Evolutionary conservation across 768 basidiomycete species (phyloP).

Genomic region (Rhizopogon sp.): DNA sequence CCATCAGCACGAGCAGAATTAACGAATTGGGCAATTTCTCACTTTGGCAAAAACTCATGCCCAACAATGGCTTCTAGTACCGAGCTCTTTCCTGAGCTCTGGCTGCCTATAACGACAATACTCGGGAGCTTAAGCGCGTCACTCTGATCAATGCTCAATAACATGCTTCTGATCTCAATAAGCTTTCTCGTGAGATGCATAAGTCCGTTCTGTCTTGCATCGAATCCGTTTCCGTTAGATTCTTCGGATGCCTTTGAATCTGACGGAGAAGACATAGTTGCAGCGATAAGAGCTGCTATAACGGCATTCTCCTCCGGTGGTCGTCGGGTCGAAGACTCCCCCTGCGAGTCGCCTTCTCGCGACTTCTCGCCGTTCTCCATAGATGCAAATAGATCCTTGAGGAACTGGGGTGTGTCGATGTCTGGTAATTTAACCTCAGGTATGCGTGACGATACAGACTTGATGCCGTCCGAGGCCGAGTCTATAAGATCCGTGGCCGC

Average conservation of each 20-base stretch:
- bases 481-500: slow-evolving; percentile 67
- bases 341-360: slow-evolving; percentile 25
- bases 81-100: slow-evolving; percentile 97
- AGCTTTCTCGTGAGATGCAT: slow-evolving; percentile 93
- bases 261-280: slow-evolving; percentile 73
- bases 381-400: slow-evolving; percentile 56
- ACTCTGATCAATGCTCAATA: slow-evolving; percentile 95
- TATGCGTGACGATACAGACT: slow-evolving; percentile 52
- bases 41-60: slow-evolving; percentile 98
- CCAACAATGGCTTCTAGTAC: slow-evolving; percentile 97
- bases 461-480: slow-evolving; percentile 66
- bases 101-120: slow-evolving; percentile 97
- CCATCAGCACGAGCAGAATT: background rate
- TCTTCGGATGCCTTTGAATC: slow-evolving; percentile 40
- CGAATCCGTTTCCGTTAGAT: slow-evolving; percentile 30
- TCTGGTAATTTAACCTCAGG: slow-evolving; percentile 55
- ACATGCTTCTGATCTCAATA: slow-evolving; percentile 91
- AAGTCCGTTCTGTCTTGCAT: slow-evolving; percentile 70
- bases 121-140: slow-evolving; percentile 93
- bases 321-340: slow-evolving; percentile 32
- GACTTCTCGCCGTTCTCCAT: slow-evolving; percentile 26
- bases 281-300: slow-evolving; percentile 71
- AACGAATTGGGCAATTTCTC: slow-evolving; percentile 27
- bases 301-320: slow-evolving; percentile 53
- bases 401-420: slow-evolving; percentile 58